Evolutionary conservation across 2,329 filamentous ascomycete species (phyloP), one percentile per base, ranked within the genome.

Genomic region (Pseudogymnoascus sp.): DNA sequence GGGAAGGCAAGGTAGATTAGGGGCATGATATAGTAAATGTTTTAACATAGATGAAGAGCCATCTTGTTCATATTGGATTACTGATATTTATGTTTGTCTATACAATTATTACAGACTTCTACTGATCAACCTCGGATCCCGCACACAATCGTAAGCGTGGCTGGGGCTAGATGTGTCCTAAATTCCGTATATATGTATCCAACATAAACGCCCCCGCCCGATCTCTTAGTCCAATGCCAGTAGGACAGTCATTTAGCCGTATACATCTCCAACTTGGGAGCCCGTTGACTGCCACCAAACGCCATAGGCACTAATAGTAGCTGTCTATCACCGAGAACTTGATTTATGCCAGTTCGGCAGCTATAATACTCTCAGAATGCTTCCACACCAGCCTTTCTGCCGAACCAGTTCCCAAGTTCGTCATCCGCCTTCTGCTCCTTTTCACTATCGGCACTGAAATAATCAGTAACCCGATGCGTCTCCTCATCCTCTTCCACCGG

Each of bases 341-440:
- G 13, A 26, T 24, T 14, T 24, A 14, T 47, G 19, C 13, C 5
- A 3, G 14, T 26, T 3, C 42, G 5, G 10, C 11, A 47, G 19
- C 7, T n/a, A n/a, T n/a, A 6, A 14, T 26, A n/a, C 4, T 26
- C n/a, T 68, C 62, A 74, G 63, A 74, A 73, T 5, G 70, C 65
- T 38, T 72, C 70, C 8, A 67, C 66, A 1, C 67, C 68, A 26
- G 73, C 70, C 42, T 67, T 65, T 24, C 63, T 68, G 56, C 93
- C 93, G 76, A 91, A 97, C 93, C 93, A 97, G 26, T 82, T 81
- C 1, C 84, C 86, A 63, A 96, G 75, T 74, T 96, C 91, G 73
- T 77, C 75, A 67, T 75, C 68, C 64, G 72, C 68, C 44, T 68
- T 69, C 72, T 38, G 61, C 67, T 76, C 69, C 60, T 71, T 68